These are phyloP conservation scores for Phytomonas francai DNA, from an alignment of 208 protist genomes.

Conservation along the genomic window DNA sequence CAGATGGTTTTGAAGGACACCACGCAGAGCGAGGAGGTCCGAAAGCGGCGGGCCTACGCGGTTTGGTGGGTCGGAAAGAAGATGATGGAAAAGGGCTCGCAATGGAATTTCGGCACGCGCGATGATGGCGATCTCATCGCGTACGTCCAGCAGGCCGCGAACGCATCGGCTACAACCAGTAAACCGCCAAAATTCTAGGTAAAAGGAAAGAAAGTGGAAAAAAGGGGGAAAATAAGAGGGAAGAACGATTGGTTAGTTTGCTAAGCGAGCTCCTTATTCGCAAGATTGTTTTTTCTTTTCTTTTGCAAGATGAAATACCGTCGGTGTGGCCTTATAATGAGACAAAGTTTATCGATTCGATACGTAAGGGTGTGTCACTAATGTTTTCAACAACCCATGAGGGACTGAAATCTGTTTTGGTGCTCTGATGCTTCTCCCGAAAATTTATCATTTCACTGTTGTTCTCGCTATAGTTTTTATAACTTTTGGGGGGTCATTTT, in stretches of 20 bases:
- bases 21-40: conserved; percentile 43
- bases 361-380: no score
- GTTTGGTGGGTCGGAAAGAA: conserved; percentile 75
- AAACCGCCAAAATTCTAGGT: conserved; percentile 42
- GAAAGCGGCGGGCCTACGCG: conserved; percentile 63
- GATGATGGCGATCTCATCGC: conserved; percentile 66
- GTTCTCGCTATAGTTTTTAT: no score
- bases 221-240: background rate
- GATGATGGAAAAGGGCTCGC: conserved; percentile 54
- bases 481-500: no score
- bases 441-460: no score
- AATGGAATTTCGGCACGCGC: conserved; percentile 22
- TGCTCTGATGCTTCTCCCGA: no score
- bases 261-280: no score
- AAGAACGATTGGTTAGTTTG: background rate
- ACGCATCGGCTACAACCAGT: conserved; percentile 45
- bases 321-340: no score
- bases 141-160: conserved; percentile 80
- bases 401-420: no score
- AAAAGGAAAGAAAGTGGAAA: background rate
- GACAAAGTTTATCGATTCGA: no score
- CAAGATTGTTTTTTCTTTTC: no score
- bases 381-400: no score
- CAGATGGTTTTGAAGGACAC: conserved; percentile 73
- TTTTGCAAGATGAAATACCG: no score